Evolutionary conservation across 768 basidiomycete species (phyloP).

Genomic region (Tylopilus sp.): DNA sequence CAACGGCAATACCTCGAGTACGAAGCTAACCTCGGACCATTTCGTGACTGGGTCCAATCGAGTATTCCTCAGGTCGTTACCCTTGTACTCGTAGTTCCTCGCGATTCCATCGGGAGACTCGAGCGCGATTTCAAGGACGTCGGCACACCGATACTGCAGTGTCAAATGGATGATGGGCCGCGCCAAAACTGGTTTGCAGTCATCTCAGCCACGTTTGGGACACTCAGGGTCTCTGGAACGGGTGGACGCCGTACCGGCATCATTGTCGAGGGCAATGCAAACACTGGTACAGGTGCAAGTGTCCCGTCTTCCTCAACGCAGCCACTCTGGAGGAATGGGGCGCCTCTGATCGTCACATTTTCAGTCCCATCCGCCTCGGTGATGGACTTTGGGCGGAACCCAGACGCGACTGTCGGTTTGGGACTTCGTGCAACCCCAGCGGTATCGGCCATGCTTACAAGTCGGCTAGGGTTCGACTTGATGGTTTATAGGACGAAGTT

Average conservation of each 20-base stretch:
- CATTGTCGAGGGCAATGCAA: conserved; percentile 3
- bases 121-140: conserved; percentile 1
- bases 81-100: conserved; percentile 33
- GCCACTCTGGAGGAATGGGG: conserved; percentile 13
- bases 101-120: conserved; percentile 15
- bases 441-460: conserved; percentile 7
- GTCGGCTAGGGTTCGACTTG: conserved; percentile 11
- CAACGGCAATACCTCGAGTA: background rate
- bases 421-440: conserved; percentile 10
- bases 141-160: conserved; percentile 18
- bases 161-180: conserved; percentile 12
- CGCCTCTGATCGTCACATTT: conserved; percentile 24
- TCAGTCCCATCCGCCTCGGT: conserved; percentile 6
- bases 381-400: conserved; percentile 10
- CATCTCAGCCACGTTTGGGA: conserved; percentile 22
- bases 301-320: background rate
- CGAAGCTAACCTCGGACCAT: background rate
- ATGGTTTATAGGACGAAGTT: conserved; percentile 16
- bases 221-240: conserved; percentile 13
- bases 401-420: conserved; percentile 13
- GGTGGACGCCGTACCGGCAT: conserved; percentile 16
- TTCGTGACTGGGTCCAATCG: conserved; percentile 24
- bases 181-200: conserved; percentile 16
- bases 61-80: conserved; percentile 30
- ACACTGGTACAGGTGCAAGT: background rate